Base-by-base conservation (phyloP, 2,329 filamentous ascomycete species). In the Apiospora arundinis region DNA sequence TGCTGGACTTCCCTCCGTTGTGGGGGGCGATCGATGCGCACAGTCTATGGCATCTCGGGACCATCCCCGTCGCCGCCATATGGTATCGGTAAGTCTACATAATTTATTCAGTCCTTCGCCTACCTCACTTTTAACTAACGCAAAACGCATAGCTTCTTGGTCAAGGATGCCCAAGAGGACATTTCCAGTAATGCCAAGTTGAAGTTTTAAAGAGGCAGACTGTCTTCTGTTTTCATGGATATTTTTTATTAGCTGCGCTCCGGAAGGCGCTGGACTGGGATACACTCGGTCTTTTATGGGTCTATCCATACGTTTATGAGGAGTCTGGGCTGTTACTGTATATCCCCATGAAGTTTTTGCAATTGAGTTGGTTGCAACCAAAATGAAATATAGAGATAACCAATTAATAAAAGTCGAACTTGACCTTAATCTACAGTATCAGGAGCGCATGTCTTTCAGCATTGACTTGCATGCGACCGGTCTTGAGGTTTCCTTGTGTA, bases 31-130 rank as follows among this genome's bases (percentile, higher is more conserved):
- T 99, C 68, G 96, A 99, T 86, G 96, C 96, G 4, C 96, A 99
- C 83, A 95, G 93, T 78, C 82, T 99, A 74, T 99, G 96, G 96
- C 96, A 99, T 87, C 81, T 97, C 73, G 94, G 95, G 71, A 99
- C 96, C 0, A 95, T 99, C 68, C 88, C 89, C 44, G 96, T 96
- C 12, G 94, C 94, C 0, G 85, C 96, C 68, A 88, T 97, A 85
- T 98, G 93, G 93, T 99, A 99, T 82, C 95, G 93, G 95, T 98
- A 85, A 87, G 94, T 91, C 5, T 5, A 14, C 42, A 45, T 5
- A 23, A 71, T 21, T 45, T 23, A 44, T 66, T n/a, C 16, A 12
- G 68, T 52, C n/a, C 37, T 71, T 25, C 23, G 40, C 14, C 6
- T n/a, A 40, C 25, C 60, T 18, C n/a, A 44, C 4, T 4, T 12